Base-by-base conservation (phyloP, 129 eudicot genomes). In the Pittosporum tobira region DNA sequence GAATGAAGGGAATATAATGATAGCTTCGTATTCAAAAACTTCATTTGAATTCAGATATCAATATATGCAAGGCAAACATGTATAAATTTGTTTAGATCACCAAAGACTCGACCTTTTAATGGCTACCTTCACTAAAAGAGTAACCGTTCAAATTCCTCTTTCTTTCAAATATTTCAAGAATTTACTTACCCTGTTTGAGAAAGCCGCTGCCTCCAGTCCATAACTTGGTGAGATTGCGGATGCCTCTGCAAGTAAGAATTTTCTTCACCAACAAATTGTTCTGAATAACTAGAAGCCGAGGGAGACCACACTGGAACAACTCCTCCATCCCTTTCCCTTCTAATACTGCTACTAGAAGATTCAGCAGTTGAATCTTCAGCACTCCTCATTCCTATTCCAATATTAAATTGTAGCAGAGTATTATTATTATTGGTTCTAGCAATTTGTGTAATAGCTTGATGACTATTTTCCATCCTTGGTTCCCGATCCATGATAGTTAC, bases 261-360 rank as follows among this genome's bases (percentile, higher is more conserved):
- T 11, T 90, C 95, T 40, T 89, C 96, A 28, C 77, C 69, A 3
- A 72, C 68, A 53, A 53, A 87, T 44, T 76, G 77, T 67, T 87
- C 88, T 2, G 94, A 63, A 65, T 68, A 84, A 54, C 66, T 78
- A 18, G 97, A 67, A 69, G 57, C 78, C 4, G 73, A 65, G 28
- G 96, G 99, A 14, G 99, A 86, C 99, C 99, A 91, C 46, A 83
- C 96, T 0, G 96, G 99, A 44, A 86, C 99, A 20, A 81, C 81
- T 42, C 85, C 95, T 7, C 95, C 88, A 51, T 84, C 91, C 51
- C 89, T 72, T 61, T 82, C 90, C 79, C 93, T 69, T 59, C 89
- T 73, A 43, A 67, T 64, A 65, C 70, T 63, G 29, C 71, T 47
- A 65, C 79, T 83, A 28, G 95, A 75, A 21, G 96, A 87, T 65